phyloP scores from a whole-genome alignment of 192 early-diverging fungal genomes.

The Powellomyces hirtus region DNA sequence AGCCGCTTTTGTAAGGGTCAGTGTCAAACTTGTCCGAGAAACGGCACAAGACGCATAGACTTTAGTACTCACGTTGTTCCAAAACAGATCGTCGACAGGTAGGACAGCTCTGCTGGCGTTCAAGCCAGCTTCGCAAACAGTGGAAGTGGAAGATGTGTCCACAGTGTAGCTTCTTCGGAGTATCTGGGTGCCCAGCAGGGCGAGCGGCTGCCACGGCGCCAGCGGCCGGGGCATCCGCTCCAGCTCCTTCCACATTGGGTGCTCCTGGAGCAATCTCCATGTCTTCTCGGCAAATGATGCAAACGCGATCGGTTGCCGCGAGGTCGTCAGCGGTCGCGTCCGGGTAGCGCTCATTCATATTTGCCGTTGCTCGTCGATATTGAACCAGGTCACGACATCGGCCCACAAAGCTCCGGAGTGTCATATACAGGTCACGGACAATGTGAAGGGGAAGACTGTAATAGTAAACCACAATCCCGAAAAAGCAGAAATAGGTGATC shows the following conservation, averaged over 20 bases:
- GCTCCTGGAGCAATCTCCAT: conserved; percentile 59
- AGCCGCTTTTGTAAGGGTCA: conserved; percentile 12
- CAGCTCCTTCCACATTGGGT: conserved; percentile 5
- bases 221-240: conserved; percentile 4
- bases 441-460: conserved; percentile 94
- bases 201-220: background rate
- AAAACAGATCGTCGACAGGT: conserved; percentile 70
- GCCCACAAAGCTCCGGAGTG: conserved; percentile 84
- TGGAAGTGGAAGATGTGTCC: conserved; percentile 98
- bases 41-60: too few species aligned
- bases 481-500: conserved; percentile 83
- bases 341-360: conserved; percentile 97
- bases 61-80: conserved; percentile 30
- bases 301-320: conserved; percentile 69
- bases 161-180: conserved; percentile 92
- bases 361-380: conserved; percentile 90
- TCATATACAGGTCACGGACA: conserved; percentile 93
- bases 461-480: conserved; percentile 75
- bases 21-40: too few species aligned
- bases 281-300: conserved; percentile 98
- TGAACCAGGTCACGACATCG: conserved; percentile 86
- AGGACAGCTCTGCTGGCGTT: conserved; percentile 95
- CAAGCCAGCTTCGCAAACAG: conserved; percentile 95
- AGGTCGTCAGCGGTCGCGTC: conserved; percentile 84
- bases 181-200: conserved; percentile 41